Percentiles rank a stretch among this genome's conserved stretches.
phyloP scores from a whole-genome alignment of 108 stramenopile genomes.

The Fistulifera pelliculosa region DNA sequence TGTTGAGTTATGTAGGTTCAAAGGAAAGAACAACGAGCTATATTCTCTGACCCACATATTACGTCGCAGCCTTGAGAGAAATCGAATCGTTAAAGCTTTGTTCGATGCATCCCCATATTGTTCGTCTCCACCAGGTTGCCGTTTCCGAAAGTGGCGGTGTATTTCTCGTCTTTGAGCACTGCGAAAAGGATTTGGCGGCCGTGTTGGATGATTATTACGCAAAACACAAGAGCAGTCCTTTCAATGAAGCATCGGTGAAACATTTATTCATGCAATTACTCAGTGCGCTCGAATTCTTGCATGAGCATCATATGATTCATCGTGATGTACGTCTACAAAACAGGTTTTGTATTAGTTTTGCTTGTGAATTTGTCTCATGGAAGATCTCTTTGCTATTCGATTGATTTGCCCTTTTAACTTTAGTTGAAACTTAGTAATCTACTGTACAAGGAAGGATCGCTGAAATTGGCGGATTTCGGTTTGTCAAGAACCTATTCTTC shows the following conservation, averaged over 20 bases:
- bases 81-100: constrained; percentile 46
- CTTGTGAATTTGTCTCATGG: too few relatives aligned
- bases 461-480: constrained; percentile 85
- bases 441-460: constrained; percentile 41
- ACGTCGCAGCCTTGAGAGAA: constrained; percentile 28
- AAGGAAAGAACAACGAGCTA: too few relatives aligned
- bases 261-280: constrained; percentile 49
- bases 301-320: constrained; percentile 54
- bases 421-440: constrained; percentile 67
- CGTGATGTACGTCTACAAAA: constrained; percentile 67
- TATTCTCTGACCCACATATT: too few relatives aligned
- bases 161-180: constrained; percentile 79
- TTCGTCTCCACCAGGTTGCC: constrained; percentile 44
- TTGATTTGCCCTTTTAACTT: too few relatives aligned
- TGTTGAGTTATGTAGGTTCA: too few relatives aligned
- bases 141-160: constrained; percentile 56
- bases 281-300: constrained; percentile 51
- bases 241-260: constrained; percentile 53
- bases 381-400: too few relatives aligned
- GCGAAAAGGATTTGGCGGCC: constrained; percentile 55
- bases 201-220: constrained; percentile 50
- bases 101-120: constrained; percentile 45
- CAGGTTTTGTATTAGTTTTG: too few relatives aligned
- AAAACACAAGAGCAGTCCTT: constrained; percentile 28
- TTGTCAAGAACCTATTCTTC: constrained; percentile 54